phyloP scores from a whole-genome alignment of 2,329 filamentous ascomycete species.

The Calycina herbarum region DNA sequence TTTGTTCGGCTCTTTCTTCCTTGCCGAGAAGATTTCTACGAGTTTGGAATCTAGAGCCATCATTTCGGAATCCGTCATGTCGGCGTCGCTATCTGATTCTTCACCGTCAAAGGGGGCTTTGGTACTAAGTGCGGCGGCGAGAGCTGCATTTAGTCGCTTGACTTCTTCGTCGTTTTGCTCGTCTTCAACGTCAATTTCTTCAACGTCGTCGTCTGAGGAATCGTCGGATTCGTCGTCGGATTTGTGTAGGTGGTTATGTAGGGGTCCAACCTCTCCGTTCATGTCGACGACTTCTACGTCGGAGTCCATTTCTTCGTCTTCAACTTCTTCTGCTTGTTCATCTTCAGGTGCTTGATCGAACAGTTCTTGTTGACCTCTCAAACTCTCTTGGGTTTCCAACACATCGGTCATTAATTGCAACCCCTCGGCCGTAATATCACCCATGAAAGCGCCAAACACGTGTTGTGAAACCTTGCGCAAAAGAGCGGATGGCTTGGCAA shows the following conservation, averaged over 20 bases:
- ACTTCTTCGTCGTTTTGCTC: conserved; percentile 41
- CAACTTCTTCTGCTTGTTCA: conserved; percentile 49
- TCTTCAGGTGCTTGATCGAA: conserved; percentile 71
- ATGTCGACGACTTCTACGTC: conserved; percentile 53
- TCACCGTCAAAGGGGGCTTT: conserved; percentile 59
- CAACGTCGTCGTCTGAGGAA: conserved; percentile 40
- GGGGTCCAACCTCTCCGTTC: conserved; percentile 45
- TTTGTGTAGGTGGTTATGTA: conserved; percentile 41
- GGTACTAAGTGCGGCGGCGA: conserved; percentile 76
- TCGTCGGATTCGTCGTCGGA: conserved; percentile 42
- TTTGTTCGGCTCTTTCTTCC: conserved; percentile 63
- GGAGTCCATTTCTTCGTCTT: conserved; percentile 42
- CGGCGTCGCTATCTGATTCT: conserved; percentile 63
- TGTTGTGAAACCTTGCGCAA: conserved; percentile 85
- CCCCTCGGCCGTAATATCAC: conserved; percentile 70
- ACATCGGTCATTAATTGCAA: conserved; percentile 67
- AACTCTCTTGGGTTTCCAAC: conserved; percentile 75
- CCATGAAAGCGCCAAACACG: conserved; percentile 81
- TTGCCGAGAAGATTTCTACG: conserved; percentile 79
- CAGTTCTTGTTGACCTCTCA: conserved; percentile 80
- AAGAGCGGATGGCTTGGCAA: conserved; percentile 79
- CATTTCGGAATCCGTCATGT: conserved; percentile 98
- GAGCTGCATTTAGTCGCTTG: conserved; percentile 62
- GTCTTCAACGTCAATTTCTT: conserved; percentile 38
- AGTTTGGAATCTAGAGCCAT: conserved; percentile 82